Evolutionary conservation across 2,329 filamentous ascomycete genomes (phyloP), one percentile per base, ranked within the genome.

Genomic region (Penicillium sp.): DNA sequence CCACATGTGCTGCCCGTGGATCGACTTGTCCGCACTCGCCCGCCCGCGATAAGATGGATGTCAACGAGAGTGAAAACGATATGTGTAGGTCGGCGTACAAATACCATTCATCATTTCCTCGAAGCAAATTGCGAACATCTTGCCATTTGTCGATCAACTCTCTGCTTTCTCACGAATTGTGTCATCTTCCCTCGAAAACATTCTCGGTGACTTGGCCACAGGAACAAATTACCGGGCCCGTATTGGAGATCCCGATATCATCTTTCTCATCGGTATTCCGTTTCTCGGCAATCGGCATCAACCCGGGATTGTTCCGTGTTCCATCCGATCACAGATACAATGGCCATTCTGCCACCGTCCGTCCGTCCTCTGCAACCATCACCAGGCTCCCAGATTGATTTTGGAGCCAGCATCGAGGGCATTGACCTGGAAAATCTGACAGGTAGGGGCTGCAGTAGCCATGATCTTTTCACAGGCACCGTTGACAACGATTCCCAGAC

Each of bases 391-490:
- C 43, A 61, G 2, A 68, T 82, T 50, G 73, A 82, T 59, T 84
- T 87, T 47, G 84, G 84, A 1, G 83, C 81, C 8, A 63, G 77
- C 26, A 72, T 85, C 52, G 69, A 72, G 34, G 78, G 81, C 39
- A 71, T 77, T 34, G 76, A 85, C 57, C 67, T 86, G 36, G 81
- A 86, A 59, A 77, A 79, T 45, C 67, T 87, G 39, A 78, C 74
- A 44, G 79, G 81, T 83, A 76, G 73, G 76, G 48, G 9, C 1
- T 7, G 28, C 27, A 4, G 32, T 7, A 40, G 18, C 18, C 18
- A 18, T 18, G 18, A 18, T 18, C 18, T 2, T 18, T 18, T 3
- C 18, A 18, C 18, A 18, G 18, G 18, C 18, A 7, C 29, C 4
- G 29, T 39, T 56, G 39, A 60, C 37, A 27, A 60, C 37, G 25